These are phyloP conservation scores for Trichosporon sp. DNA, from an alignment of 1,284 basidiomycete genomes.

Conservation along the genomic window DNA sequence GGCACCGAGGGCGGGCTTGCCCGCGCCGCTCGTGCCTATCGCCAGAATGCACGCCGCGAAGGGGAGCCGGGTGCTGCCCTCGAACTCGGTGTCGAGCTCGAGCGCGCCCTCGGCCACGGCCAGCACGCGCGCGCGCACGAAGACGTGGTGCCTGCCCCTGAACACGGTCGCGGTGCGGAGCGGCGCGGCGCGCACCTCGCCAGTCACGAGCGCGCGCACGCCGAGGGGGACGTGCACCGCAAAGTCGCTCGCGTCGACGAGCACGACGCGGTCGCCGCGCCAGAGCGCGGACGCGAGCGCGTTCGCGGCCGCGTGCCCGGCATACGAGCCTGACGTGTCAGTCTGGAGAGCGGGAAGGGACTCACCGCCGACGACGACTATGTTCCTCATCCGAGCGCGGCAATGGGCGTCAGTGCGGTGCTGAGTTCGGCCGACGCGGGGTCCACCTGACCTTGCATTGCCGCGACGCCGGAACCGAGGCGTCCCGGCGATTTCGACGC, in stretches of 20 bases:
- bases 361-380: slow-evolving; percentile 12
- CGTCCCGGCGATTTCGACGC: too few relatives aligned
- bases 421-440: too few relatives aligned
- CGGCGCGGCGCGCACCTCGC: slow-evolving; percentile 30
- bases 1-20: slow-evolving; percentile 80
- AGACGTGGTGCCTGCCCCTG: slow-evolving; percentile 30
- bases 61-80: slow-evolving; percentile 39
- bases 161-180: slow-evolving; percentile 40
- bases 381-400: slow-evolving; percentile 29
- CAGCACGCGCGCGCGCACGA: slow-evolving; percentile 37
- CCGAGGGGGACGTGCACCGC: slow-evolving; percentile 46
- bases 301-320: slow-evolving; percentile 16
- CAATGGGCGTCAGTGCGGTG: not conserved
- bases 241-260: slow-evolving; percentile 25
- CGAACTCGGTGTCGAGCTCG: slow-evolving; percentile 42
- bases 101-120: slow-evolving; percentile 37
- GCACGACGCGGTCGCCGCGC: slow-evolving; percentile 7
- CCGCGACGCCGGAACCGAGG: too few relatives aligned
- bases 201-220: slow-evolving; percentile 46
- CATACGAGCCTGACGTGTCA: slow-evolving; percentile 11
- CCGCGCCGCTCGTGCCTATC: slow-evolving; percentile 37
- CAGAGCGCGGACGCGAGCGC: not conserved
- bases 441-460: too few relatives aligned
- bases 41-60: slow-evolving; percentile 46
- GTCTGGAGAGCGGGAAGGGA: not conserved